Percentiles rank a stretch among this genome's conserved stretches.
phyloP scores from a whole-genome alignment of 208 protist species.

The Trypanosoma boissoni region DNA sequence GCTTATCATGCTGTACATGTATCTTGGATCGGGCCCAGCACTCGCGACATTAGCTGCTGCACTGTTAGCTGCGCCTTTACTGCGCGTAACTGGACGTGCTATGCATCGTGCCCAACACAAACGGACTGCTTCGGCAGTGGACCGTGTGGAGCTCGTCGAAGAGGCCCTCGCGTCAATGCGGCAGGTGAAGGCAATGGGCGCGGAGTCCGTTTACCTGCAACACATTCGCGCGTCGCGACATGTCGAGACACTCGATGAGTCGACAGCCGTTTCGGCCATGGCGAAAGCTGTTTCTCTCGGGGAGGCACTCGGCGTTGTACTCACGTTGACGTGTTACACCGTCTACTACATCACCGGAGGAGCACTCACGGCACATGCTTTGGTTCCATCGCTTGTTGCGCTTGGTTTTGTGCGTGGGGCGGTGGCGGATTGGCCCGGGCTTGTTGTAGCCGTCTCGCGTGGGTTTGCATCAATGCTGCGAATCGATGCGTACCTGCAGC shows the following conservation, averaged over 20 bases:
- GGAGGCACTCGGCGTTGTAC: conserved; percentile 55
- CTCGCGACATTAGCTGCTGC: conserved; percentile 46
- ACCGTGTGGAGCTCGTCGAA: conserved; percentile 56
- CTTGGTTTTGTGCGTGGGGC: conserved; percentile 73
- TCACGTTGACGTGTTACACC: conserved; percentile 60
- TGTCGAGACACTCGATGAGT: conserved; percentile 46
- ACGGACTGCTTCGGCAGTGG: conserved; percentile 38
- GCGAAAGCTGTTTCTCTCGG: conserved; percentile 23
- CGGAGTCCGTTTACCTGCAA: conserved; percentile 41
- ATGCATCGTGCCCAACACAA: conserved; percentile 46
- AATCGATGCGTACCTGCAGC: conserved; percentile 60
- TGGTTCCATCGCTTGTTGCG: conserved; percentile 70
- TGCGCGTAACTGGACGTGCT: conserved; percentile 36
- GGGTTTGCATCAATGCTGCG: conserved; percentile 57
- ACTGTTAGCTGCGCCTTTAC: conserved; percentile 52
- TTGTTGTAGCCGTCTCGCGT: conserved; percentile 55
- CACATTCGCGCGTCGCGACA: conserved; percentile 38
- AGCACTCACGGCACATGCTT: conserved; percentile 2
- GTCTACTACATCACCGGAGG: conserved; percentile 11
- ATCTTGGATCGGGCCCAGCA: conserved; percentile 62
- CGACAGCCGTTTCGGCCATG: conserved; percentile 33
- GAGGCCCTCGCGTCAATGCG: conserved; percentile 64
- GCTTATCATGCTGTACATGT: conserved; percentile 61
- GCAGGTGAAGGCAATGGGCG: conserved; percentile 69
- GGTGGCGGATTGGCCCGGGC: conserved; percentile 54